Conservation (phyloP, 2,329 filamentous ascomycete genomes). For the Rhexocercosporidium sp. region DNA sequence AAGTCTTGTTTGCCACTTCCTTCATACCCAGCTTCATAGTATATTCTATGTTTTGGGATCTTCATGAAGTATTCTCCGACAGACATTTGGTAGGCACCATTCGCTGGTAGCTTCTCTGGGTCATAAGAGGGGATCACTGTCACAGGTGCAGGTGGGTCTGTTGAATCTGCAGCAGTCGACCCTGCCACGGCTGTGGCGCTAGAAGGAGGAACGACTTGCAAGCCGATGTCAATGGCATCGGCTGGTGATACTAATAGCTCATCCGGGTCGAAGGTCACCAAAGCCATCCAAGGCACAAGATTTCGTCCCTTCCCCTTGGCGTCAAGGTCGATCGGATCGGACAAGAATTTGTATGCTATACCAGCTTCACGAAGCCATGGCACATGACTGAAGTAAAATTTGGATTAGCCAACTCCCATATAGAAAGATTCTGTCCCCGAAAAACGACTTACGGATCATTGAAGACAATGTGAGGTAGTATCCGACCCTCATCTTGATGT, state of each 20-base stretch:
- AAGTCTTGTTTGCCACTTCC: background rate
- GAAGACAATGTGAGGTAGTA: constrained; percentile 52
- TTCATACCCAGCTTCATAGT: constrained; percentile 16
- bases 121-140: constrained; percentile 1
- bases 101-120: background rate
- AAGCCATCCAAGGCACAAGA: constrained; percentile 47
- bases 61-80: constrained; percentile 16
- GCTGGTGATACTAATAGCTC: constrained; percentile 40
- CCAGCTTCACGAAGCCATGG: constrained; percentile 34
- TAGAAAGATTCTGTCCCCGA: constrained; percentile 31
- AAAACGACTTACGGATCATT: constrained; percentile 51
- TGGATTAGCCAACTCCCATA: background rate
- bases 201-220: background rate
- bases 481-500: constrained; percentile 41
- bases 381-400: background rate
- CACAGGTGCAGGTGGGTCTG: background rate
- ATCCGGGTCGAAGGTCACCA: constrained; percentile 46
- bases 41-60: constrained; percentile 1
- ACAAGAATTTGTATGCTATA: constrained; percentile 5
- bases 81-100: constrained; percentile 11
- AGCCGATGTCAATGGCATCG: constrained; percentile 1
- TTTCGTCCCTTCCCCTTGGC: background rate
- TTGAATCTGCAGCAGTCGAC: background rate
- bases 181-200: background rate
- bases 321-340: constrained; percentile 4